Evolutionary conservation across 73 alveolate genomes (phyloP).

Genomic region (Stentor coeruleus): DNA sequence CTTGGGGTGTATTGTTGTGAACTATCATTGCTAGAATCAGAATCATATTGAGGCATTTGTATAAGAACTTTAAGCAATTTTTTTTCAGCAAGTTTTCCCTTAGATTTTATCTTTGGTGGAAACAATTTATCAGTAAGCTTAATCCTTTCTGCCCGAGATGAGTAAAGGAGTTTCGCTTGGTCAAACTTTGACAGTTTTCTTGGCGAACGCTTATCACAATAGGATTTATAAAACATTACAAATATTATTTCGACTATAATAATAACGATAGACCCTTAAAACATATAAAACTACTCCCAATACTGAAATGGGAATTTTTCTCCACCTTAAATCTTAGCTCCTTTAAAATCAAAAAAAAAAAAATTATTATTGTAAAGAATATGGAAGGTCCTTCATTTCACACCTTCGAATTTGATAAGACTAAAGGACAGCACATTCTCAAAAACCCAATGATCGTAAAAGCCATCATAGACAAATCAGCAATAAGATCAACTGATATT

Average conservation of each 20-base stretch:
- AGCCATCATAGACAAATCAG: conserved; percentile 89
- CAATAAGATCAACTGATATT: conserved; percentile 94
- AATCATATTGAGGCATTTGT: neutral
- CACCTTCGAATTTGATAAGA: conserved; percentile 8
- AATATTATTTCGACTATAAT: no score
- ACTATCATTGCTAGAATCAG: neutral
- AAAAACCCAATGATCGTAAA: conserved; percentile 91
- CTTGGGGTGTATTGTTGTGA: neutral
- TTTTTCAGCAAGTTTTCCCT: neutral
- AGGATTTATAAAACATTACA: no score
- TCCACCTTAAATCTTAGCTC: no score
- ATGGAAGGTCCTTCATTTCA: conserved; percentile 16
- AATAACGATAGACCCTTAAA: no score
- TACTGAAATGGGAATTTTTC: no score
- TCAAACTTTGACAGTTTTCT: neutral
- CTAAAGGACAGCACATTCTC: conserved; percentile 91
- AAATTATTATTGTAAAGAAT: no score
- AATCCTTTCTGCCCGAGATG: neutral
- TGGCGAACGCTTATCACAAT: no score
- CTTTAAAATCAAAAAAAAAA: no score
- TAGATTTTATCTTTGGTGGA: neutral
- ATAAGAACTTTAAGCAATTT: no score
- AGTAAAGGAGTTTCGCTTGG: neutral
- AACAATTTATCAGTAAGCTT: neutral
- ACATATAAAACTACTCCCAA: no score